Evolutionary conservation across 768 basidiomycete species (phyloP).

Genomic region (Infundibulicybe gibba): DNA sequence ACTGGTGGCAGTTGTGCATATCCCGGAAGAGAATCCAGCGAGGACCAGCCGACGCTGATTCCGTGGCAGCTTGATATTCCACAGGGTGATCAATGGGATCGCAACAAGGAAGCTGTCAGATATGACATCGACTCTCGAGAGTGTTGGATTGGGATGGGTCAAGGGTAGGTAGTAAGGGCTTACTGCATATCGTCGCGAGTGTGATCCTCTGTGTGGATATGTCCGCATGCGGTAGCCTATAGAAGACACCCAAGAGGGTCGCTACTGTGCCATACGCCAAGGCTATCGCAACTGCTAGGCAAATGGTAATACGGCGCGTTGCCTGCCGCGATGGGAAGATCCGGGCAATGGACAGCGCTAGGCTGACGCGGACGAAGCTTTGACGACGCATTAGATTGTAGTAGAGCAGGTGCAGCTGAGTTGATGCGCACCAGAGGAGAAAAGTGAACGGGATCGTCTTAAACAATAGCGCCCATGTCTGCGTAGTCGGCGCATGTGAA

Average conservation of each 20-base stretch:
- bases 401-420: too few relatives aligned
- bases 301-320: too few relatives aligned
- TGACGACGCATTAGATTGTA: too few relatives aligned
- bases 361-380: too few relatives aligned
- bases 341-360: too few relatives aligned
- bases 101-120: conserved; percentile 5
- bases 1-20: not conserved
- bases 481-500: too few relatives aligned
- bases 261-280: too few relatives aligned
- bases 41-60: conserved; percentile 6
- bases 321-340: too few relatives aligned
- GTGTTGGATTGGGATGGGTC: not conserved
- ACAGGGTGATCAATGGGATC: conserved; percentile 6
- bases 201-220: not conserved
- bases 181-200: not conserved
- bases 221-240: not conserved
- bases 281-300: too few relatives aligned
- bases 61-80: conserved; percentile 2
- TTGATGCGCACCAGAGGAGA: too few relatives aligned
- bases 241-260: not conserved
- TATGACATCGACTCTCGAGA: conserved; percentile 4
- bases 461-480: too few relatives aligned
- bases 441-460: too few relatives aligned
- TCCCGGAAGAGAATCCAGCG: conserved; percentile 2
- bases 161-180: not conserved